Conservation (phyloP, 2,329 filamentous ascomycete species). For the Torrubiella hemipterigena region DNA sequence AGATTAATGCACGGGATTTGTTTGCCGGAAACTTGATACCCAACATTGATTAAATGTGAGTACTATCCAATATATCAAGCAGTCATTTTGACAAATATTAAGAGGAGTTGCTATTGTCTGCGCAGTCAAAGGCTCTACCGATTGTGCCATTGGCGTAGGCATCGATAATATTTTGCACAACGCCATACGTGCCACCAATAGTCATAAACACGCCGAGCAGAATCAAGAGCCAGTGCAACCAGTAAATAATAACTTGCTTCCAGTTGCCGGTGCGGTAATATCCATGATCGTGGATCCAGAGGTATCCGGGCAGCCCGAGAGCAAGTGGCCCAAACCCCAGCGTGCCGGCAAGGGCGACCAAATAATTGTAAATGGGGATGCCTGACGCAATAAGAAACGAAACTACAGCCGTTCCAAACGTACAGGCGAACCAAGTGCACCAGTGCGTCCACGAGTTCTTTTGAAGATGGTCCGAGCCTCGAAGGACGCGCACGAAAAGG, state of each 20-base stretch:
- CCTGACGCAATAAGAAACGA: constrained; percentile 19
- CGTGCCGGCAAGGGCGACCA: constrained; percentile 17
- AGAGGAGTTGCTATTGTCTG: constrained; percentile 28
- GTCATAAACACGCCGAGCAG: constrained; percentile 23
- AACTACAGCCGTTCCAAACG: constrained; percentile 14
- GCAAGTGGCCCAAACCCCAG: constrained; percentile 23
- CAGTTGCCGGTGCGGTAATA: constrained; percentile 16
- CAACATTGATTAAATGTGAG: too few species aligned
- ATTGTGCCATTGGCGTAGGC: constrained; percentile 36
- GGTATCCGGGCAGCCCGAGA: constrained; percentile 19
- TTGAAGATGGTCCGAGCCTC: constrained; percentile 22
- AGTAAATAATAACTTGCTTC: constrained; percentile 16
- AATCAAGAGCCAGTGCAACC: constrained; percentile 22
- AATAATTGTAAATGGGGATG: constrained; percentile 22
- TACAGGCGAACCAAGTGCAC: constrained; percentile 22
- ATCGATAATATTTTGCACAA: constrained; percentile 36
- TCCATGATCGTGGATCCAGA: constrained; percentile 23
- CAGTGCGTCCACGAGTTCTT: constrained; percentile 21
- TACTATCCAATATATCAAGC: too few species aligned
- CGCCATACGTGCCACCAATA: constrained; percentile 29
- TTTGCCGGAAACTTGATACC: too few species aligned
- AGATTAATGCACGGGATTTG: too few species aligned
- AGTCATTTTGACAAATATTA: too few species aligned
- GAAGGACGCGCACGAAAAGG: constrained; percentile 24
- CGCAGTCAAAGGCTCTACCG: constrained; percentile 33